Conservation (phyloP, 1,284 basidiomycete genomes). For the Puccinia triticina region DNA sequence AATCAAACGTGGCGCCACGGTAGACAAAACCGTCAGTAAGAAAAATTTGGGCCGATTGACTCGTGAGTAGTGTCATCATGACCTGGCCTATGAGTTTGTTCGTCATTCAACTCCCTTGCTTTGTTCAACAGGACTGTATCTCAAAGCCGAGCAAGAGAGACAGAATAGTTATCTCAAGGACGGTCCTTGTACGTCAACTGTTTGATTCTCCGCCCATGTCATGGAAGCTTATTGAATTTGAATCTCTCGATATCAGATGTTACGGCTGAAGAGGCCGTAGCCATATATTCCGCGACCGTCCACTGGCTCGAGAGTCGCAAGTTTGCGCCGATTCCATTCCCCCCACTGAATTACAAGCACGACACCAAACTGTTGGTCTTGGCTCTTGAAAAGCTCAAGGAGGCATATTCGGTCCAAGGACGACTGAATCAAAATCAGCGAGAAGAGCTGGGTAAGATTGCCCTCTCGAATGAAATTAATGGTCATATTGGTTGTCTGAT, state of each 20-base stretch:
- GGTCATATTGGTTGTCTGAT: background rate
- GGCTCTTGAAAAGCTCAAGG: slow-evolving; percentile 93
- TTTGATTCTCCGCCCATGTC: background rate
- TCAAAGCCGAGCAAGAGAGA: slow-evolving; percentile 96
- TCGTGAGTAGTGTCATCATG: slow-evolving; percentile 63
- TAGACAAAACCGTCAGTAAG: slow-evolving; percentile 98
- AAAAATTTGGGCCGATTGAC: slow-evolving; percentile 90
- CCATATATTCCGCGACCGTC: slow-evolving; percentile 93
- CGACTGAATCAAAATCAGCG: slow-evolving; percentile 94
- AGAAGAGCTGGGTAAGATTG: slow-evolving; percentile 69
- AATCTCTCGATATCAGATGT: slow-evolving; percentile 72
- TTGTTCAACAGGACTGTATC: slow-evolving; percentile 70
- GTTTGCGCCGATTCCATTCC: slow-evolving; percentile 96
- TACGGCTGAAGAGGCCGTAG: slow-evolving; percentile 93
- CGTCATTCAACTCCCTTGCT: slow-evolving; percentile 59
- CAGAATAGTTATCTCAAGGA: slow-evolving; percentile 97
- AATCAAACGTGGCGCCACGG: slow-evolving; percentile 92
- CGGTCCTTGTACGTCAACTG: slow-evolving; percentile 62
- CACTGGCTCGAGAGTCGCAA: slow-evolving; percentile 96
- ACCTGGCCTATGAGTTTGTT: background rate
- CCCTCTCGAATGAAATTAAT: background rate
- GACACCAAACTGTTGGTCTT: slow-evolving; percentile 94
- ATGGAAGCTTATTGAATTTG: background rate
- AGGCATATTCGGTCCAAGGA: slow-evolving; percentile 96
- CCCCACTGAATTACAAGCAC: slow-evolving; percentile 95